A percentile compares a stretch with the other conserved stretches of the same genome.
Evolutionary conservation across 2,329 filamentous ascomycete species (phyloP).

Genomic region (Beauveria rudraprayagi): DNA sequence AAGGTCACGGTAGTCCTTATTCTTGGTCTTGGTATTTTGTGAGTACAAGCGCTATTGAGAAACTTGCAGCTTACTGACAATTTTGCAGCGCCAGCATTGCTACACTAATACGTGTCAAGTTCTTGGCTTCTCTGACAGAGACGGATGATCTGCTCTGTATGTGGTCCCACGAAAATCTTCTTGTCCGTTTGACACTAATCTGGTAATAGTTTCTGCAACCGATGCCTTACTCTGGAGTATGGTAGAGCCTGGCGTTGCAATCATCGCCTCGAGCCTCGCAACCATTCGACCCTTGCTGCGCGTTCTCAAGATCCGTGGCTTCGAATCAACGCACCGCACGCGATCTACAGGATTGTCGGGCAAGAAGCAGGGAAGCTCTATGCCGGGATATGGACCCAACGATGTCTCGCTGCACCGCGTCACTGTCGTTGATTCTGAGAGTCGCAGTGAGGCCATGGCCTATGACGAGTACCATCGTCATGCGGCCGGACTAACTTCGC

Average conservation of each 20-base stretch:
- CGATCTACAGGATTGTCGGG: slow-evolving; percentile 23
- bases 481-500: neutral
- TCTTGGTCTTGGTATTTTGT: slow-evolving; percentile 44
- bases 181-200: slow-evolving; percentile 13
- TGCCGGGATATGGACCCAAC: slow-evolving; percentile 27
- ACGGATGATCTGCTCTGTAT: slow-evolving; percentile 41
- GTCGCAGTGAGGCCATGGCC: slow-evolving; percentile 13
- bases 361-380: slow-evolving; percentile 19
- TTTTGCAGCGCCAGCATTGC: slow-evolving; percentile 41
- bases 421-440: slow-evolving; percentile 16
- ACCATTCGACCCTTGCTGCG: slow-evolving; percentile 48
- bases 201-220: slow-evolving; percentile 35
- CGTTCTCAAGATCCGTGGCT: slow-evolving; percentile 38
- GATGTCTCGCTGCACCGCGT: slow-evolving; percentile 29
- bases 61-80: neutral
- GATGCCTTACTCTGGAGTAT: slow-evolving; percentile 49
- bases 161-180: slow-evolving; percentile 13
- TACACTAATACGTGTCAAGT: slow-evolving; percentile 44
- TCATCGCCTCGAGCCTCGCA: slow-evolving; percentile 44
- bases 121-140: slow-evolving; percentile 36
- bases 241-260: slow-evolving; percentile 49
- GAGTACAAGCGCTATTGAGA: slow-evolving; percentile 13
- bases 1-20: slow-evolving; percentile 44
- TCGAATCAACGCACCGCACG: slow-evolving; percentile 32
- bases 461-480: slow-evolving; percentile 15